A percentile compares a stretch with the other conserved stretches of the same genome.
phyloP scores from a whole-genome alignment of 768 basidiomycete species.

The Calocera viscosa region DNA sequence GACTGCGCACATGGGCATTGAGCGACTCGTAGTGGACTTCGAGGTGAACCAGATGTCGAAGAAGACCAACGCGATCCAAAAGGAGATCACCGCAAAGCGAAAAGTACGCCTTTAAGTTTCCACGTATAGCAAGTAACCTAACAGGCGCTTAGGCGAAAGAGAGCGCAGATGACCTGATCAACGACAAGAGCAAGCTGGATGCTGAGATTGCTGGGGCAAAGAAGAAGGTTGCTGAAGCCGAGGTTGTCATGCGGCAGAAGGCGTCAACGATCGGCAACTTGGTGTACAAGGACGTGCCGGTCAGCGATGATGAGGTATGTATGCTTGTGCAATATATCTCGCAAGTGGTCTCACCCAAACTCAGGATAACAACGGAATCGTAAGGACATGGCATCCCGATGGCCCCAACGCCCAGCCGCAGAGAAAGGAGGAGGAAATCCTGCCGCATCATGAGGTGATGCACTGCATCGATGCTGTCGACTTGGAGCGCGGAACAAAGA shows the following conservation, averaged over 20 bases:
- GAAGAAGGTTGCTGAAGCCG: slow-evolving; percentile 64
- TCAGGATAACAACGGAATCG: slow-evolving; percentile 79
- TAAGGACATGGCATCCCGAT: slow-evolving; percentile 77
- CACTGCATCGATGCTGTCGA: slow-evolving; percentile 91
- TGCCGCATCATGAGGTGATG: slow-evolving; percentile 97
- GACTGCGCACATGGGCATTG: not conserved
- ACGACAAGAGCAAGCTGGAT: slow-evolving; percentile 74
- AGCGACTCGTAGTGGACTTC: slow-evolving; percentile 59
- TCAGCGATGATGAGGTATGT: slow-evolving; percentile 76
- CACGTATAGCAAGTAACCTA: not conserved
- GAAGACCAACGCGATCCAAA: slow-evolving; percentile 81
- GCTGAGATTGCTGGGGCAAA: slow-evolving; percentile 62
- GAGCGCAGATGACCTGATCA: slow-evolving; percentile 75
- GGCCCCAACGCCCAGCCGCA: slow-evolving; percentile 61
- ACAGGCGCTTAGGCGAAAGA: slow-evolving; percentile 61
- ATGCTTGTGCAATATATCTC: not conserved
- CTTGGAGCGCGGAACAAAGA: slow-evolving; percentile 88
- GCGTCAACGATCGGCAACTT: slow-evolving; percentile 82
- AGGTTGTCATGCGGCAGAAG: slow-evolving; percentile 63
- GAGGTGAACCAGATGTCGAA: slow-evolving; percentile 67
- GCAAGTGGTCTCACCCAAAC: not conserved
- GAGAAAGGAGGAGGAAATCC: slow-evolving; percentile 52
- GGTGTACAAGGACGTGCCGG: slow-evolving; percentile 73
- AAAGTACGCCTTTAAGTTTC: slow-evolving; percentile 41
- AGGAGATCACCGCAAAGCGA: slow-evolving; percentile 86